A percentile compares a stretch with the other conserved stretches of the same genome.
Evolutionary conservation across 805 yeast genomes (phyloP).

Genomic region (Cyberlindnera euphorbiiphila): DNA sequence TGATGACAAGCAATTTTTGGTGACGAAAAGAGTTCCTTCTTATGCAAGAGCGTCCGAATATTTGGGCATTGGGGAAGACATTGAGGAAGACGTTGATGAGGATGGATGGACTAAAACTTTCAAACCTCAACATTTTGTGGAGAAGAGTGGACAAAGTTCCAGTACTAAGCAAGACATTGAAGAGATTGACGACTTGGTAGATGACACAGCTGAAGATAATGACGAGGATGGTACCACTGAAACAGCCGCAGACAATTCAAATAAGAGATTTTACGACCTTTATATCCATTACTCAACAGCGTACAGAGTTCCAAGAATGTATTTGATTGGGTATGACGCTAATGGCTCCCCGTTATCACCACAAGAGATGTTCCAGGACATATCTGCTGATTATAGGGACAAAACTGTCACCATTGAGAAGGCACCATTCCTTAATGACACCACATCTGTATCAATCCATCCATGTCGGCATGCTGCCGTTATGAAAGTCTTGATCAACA

Average conservation of each 20-base stretch:
- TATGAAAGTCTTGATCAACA: conserved; percentile 81
- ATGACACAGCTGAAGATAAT: conserved; percentile 39
- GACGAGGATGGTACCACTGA: conserved; percentile 34
- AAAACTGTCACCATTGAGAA: conserved; percentile 95
- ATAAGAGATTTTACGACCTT: conserved; percentile 74
- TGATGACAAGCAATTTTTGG: conserved; percentile 76
- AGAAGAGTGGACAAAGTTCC: conserved; percentile 4
- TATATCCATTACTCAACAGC: conserved; percentile 93
- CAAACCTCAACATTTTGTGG: conserved; percentile 22
- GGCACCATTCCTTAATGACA: conserved; percentile 77
- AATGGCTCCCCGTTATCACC: conserved; percentile 87
- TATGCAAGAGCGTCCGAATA: conserved; percentile 60
- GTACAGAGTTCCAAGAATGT: conserved; percentile 93
- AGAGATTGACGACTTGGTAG: conserved; percentile 43
- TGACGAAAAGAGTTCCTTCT: conserved; percentile 88
- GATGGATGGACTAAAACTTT: conserved; percentile 59
- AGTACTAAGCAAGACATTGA: conserved; percentile 27
- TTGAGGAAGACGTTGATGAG: conserved; percentile 36
- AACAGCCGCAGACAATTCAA: conserved; percentile 32
- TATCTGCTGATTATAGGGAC: conserved; percentile 84
- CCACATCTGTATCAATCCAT: conserved; percentile 81
- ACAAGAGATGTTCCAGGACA: conserved; percentile 90
- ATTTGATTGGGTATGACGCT: conserved; percentile 78
- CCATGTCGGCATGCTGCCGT: conserved; percentile 96
- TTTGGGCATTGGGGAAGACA: conserved; percentile 40